Evolutionary conservation across 2,329 filamentous ascomycete species (phyloP).

Genomic region (Trichophyton mentagrophytes): DNA sequence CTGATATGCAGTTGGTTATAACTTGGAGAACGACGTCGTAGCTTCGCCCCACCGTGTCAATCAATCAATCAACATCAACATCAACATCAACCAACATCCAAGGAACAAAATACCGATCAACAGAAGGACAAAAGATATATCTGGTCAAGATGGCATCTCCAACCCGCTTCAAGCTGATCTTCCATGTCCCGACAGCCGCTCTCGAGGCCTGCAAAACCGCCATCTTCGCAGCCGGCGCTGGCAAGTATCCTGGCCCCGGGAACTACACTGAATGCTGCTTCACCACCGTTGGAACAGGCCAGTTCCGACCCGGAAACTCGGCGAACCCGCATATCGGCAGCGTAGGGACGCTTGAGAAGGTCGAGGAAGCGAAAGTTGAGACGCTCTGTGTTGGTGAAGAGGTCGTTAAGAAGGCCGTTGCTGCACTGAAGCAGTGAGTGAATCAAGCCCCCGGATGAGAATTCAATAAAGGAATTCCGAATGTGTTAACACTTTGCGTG

Average conservation of each 20-base stretch:
- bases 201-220: slow-evolving; percentile 31
- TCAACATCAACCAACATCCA: neutral
- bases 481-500: too few relatives aligned
- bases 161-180: slow-evolving; percentile 28
- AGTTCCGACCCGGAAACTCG: slow-evolving; percentile 29
- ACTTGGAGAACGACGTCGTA: too few relatives aligned
- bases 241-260: slow-evolving; percentile 26
- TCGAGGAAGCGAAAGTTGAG: slow-evolving; percentile 34
- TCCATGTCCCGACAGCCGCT: slow-evolving; percentile 31
- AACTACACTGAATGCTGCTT: slow-evolving; percentile 32
- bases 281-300: slow-evolving; percentile 28
- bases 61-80: neutral
- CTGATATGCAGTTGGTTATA: too few relatives aligned
- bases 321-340: slow-evolving; percentile 32
- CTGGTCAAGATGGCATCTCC: neutral
- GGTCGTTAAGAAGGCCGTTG: slow-evolving; percentile 28
- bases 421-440: slow-evolving; percentile 19
- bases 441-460: too few relatives aligned
- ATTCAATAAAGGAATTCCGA: too few relatives aligned
- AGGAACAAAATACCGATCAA: neutral
- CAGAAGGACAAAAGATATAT: neutral
- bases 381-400: slow-evolving; percentile 30
- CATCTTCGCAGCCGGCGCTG: slow-evolving; percentile 31
- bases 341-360: slow-evolving; percentile 27
- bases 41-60: too few relatives aligned